Conservation (phyloP, 208 protist species). For the Trypanosoma vivax region DNA sequence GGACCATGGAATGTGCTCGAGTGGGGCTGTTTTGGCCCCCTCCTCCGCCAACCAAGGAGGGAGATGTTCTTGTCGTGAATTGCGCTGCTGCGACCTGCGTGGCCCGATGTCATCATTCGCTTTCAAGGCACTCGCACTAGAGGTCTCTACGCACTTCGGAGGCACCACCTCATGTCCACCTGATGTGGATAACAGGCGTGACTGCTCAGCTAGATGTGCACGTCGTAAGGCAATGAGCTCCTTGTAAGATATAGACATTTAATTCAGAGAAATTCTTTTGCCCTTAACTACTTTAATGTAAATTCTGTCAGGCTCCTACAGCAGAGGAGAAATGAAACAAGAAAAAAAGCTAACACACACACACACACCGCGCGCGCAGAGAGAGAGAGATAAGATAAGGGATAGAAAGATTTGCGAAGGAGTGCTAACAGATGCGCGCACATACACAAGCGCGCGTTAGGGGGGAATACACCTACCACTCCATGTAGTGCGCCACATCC, state of each 20-base stretch:
- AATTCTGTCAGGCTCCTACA: too few species aligned
- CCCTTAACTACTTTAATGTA: not conserved
- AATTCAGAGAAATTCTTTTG: not conserved
- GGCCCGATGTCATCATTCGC: not conserved
- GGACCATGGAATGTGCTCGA: slow-evolving; percentile 11
- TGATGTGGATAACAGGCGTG: not conserved
- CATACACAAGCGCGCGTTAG: too few species aligned
- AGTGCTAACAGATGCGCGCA: too few species aligned
- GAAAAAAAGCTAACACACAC: too few species aligned
- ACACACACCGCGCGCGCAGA: too few species aligned
- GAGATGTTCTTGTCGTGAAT: not conserved
- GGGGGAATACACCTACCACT: not conserved
- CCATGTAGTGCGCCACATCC: too few species aligned
- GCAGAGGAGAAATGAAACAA: too few species aligned
- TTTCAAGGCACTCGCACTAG: not conserved
- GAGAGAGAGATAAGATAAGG: too few species aligned
- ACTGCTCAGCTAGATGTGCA: slow-evolving; percentile 49
- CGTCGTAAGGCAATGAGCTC: slow-evolving; percentile 82
- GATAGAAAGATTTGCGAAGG: too few species aligned
- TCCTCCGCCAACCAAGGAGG: slow-evolving; percentile 23
- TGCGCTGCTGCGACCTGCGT: too few species aligned
- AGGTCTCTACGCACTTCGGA: not conserved
- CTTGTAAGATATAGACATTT: slow-evolving; percentile 82
- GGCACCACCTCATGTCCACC: not conserved
- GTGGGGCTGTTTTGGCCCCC: not conserved